A percentile compares a stretch with the other conserved stretches of the same genome.
phyloP scores from a whole-genome alignment of 768 basidiomycete species.

The Naganishia friedmannii region DNA sequence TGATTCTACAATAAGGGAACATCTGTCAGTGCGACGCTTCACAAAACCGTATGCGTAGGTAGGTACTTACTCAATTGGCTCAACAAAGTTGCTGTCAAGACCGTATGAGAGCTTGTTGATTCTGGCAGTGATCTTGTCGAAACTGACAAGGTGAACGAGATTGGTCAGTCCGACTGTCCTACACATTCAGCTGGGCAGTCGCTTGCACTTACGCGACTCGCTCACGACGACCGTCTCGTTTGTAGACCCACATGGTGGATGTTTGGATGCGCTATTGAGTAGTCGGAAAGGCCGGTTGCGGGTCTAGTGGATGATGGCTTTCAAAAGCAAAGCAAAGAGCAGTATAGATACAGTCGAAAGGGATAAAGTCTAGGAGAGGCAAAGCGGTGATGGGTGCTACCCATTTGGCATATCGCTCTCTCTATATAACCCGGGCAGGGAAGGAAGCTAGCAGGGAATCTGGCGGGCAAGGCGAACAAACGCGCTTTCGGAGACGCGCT shows the following conservation, averaged over 20 bases:
- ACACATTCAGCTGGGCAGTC: background rate
- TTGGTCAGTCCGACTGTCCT: background rate
- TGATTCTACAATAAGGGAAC: slow-evolving; percentile 4
- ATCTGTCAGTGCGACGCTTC: slow-evolving; percentile 15
- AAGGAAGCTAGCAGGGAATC: too few relatives aligned
- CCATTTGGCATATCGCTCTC: too few relatives aligned
- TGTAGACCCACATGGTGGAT: slow-evolving; percentile 39
- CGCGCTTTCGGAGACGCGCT: too few relatives aligned
- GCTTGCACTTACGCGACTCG: slow-evolving; percentile 36
- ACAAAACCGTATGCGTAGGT: too few relatives aligned
- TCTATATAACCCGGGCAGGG: too few relatives aligned
- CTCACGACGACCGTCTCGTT: slow-evolving; percentile 50
- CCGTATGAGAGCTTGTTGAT: slow-evolving; percentile 78
- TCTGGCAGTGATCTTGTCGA: slow-evolving; percentile 50
- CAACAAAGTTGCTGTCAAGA: slow-evolving; percentile 83
- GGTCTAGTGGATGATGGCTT: too few relatives aligned
- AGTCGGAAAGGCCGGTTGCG: too few relatives aligned
- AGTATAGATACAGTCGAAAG: too few relatives aligned
- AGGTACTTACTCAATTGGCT: slow-evolving; percentile 77
- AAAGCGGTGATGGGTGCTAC: too few relatives aligned
- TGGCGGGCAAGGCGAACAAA: too few relatives aligned
- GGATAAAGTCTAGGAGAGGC: too few relatives aligned
- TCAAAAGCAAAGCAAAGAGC: too few relatives aligned
- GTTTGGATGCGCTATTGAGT: background rate
- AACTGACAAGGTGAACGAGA: slow-evolving; percentile 33